phyloP scores from a whole-genome alignment of 1,284 basidiomycete genomes.

The Leccinum ambiguum region DNA sequence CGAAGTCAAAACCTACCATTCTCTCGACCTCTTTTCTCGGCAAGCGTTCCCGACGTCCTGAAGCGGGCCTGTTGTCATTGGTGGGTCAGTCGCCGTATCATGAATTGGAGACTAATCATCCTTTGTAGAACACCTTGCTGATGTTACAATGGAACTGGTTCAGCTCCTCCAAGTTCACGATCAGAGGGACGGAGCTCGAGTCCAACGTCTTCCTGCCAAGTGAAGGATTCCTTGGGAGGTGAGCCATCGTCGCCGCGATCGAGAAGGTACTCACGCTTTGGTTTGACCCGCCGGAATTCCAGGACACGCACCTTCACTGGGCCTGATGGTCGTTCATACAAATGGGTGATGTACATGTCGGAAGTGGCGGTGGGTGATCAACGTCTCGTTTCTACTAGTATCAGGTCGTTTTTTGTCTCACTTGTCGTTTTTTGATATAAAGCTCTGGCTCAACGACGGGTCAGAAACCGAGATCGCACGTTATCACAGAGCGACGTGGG shows the following conservation, averaged over 20 bases:
- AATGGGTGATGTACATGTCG: constrained; percentile 25
- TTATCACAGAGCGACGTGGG: constrained; percentile 26
- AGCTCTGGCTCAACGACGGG: constrained; percentile 28
- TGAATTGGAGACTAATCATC: too few species aligned
- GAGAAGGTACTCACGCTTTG: neutral
- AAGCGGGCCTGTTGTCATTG: neutral
- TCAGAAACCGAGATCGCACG: constrained; percentile 25
- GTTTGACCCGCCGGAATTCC: neutral
- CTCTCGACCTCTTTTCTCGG: constrained; percentile 79
- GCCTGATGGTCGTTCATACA: constrained; percentile 24
- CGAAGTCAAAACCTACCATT: constrained; percentile 71
- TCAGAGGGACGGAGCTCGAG: constrained; percentile 18
- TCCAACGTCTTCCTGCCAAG: constrained; percentile 24
- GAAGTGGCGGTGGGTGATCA: constrained; percentile 21
- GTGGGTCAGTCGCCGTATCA: too few species aligned
- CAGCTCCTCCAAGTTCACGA: constrained; percentile 22
- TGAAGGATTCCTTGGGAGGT: constrained; percentile 24
- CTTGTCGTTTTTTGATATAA: neutral
- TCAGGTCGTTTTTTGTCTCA: constrained; percentile 2
- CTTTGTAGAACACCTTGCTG: too few species aligned
- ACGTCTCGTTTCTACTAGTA: neutral
- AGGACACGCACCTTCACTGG: constrained; percentile 32
- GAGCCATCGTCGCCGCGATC: neutral
- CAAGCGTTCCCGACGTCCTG: constrained; percentile 38
- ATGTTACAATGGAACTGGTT: constrained; percentile 20